Base-by-base conservation (phyloP, 2,329 filamentous ascomycete genomes). In the Myriangium duriaei region DNA sequence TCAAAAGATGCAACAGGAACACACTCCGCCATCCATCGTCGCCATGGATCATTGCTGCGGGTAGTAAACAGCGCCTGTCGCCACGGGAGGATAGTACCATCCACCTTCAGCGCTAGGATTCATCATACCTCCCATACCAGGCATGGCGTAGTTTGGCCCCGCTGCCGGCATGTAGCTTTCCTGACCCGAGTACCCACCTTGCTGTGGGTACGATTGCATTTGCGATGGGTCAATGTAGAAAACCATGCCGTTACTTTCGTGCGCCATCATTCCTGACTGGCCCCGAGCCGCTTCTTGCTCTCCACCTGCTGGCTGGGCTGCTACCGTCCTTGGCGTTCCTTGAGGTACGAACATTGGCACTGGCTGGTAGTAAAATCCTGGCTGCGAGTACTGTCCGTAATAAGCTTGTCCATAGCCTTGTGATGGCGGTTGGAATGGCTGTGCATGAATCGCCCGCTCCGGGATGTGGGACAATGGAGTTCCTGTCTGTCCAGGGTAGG, bases 191-290 rank as follows among this genome's bases (percentile, higher is more conserved):
- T 45, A 43, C 13, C 36, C 36, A 2, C 19, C 30, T 39, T 41
- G 42, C 16, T 30, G 39, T 10, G 24, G 19, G 24, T 35, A 41
- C 16, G 31, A 15, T 24, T 59, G 56, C 33, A 87, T 64, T 53
- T 86, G 79, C n/a, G 77, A 71, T 5, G 83, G 71, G 53, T 93
- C 82, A 51, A 42, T 29, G 56, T 94, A 98, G 59, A 93, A 96
- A 1, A 94, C 86, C 72, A 92, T 96, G 44, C 91, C 91, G 49
- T 94, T 93, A 46, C 79, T 78, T 63, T 96, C 88, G 57, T 95
- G 87, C 0, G 85, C 84, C 13, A 80, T 71, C 41, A 73, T 72
- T 12, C 67, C 68, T 3, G 63, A 59, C 46, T 72, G 74, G 18
- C 42, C 42, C n/a, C 39, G 41, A 3, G 32, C 28, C 16, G 42